Conservation (phyloP, 345 rosid species). For the Eucalyptus curtisii region DNA sequence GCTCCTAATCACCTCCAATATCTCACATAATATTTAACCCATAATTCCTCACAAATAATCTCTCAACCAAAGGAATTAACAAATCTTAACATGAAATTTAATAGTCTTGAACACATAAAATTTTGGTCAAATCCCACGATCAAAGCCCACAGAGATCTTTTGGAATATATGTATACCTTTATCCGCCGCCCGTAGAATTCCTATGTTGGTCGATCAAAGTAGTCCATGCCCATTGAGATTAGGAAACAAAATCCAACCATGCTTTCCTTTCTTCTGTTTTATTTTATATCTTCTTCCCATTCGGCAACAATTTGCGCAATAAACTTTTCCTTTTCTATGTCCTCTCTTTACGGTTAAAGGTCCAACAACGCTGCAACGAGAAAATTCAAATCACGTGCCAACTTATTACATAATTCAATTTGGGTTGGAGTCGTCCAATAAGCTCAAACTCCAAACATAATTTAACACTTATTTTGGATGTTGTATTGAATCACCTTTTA, state of each 20-base stretch:
- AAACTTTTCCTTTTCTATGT: neutral
- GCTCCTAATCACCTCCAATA: too few relatives aligned
- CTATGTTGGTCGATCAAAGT: neutral
- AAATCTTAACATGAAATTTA: too few relatives aligned
- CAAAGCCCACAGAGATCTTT: neutral
- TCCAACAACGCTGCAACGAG: neutral
- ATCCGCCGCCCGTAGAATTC: neutral
- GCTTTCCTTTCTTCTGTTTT: neutral
- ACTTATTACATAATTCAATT: neutral
- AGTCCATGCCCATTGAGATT: neutral
- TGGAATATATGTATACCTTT: neutral
- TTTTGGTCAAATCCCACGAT: neutral
- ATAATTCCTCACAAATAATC: too few relatives aligned
- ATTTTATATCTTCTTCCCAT: neutral
- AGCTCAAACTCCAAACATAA: too few relatives aligned
- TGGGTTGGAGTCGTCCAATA: neutral
- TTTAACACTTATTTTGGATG: neutral
- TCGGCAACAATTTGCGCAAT: neutral
- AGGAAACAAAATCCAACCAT: neutral
- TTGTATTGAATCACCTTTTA: neutral
- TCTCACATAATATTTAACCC: fast-evolving
- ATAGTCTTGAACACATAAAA: neutral
- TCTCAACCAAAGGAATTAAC: too few relatives aligned
- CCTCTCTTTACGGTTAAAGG: neutral
- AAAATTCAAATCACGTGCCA: neutral